Conservation (phyloP, 2,329 filamentous ascomycete genomes). For the Fusarium sp. region DNA sequence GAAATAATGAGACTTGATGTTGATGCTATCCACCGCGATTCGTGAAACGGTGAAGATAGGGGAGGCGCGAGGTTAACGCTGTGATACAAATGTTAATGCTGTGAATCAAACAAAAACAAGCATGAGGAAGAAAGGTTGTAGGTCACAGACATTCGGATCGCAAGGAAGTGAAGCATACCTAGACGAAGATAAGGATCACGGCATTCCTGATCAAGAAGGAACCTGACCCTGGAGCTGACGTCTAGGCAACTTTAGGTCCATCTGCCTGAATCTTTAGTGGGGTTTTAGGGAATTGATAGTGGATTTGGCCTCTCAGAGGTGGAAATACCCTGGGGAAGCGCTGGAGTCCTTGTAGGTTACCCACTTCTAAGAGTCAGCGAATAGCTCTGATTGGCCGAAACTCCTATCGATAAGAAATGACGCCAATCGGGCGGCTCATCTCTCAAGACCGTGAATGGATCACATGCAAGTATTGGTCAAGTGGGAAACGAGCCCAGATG, state of each 20-base stretch:
- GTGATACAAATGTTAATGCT: not conserved
- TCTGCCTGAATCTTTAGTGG: slow-evolving; percentile 34
- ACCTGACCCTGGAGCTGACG: slow-evolving; percentile 38
- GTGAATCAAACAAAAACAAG: not conserved
- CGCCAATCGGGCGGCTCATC: slow-evolving; percentile 40
- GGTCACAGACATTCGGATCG: slow-evolving; percentile 32
- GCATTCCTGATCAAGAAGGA: slow-evolving; percentile 41
- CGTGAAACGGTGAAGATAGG: slow-evolving; percentile 10
- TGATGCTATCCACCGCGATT: slow-evolving; percentile 22
- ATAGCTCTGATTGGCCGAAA: slow-evolving; percentile 21
- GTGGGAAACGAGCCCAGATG: slow-evolving; percentile 40
- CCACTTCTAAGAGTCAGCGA: slow-evolving; percentile 2
- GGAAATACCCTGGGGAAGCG: slow-evolving; percentile 33
- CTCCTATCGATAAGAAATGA: slow-evolving; percentile 46
- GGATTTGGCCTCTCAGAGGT: slow-evolving; percentile 27
- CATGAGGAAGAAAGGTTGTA: slow-evolving; percentile 15
- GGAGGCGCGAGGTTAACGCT: slow-evolving; percentile 6
- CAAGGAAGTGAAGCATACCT: slow-evolving; percentile 27
- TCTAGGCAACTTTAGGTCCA: slow-evolving; percentile 38
- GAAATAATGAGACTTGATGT: slow-evolving; percentile 28
- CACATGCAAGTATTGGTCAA: slow-evolving; percentile 45
- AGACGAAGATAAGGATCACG: slow-evolving; percentile 37
- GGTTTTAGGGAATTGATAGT: slow-evolving; percentile 24
- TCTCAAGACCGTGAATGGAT: slow-evolving; percentile 42
- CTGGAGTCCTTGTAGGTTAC: slow-evolving; percentile 6